These are phyloP conservation scores for Oenanthe javanica DNA, from an alignment of 140 eudicot genomes.

Conservation along the genomic window DNA sequence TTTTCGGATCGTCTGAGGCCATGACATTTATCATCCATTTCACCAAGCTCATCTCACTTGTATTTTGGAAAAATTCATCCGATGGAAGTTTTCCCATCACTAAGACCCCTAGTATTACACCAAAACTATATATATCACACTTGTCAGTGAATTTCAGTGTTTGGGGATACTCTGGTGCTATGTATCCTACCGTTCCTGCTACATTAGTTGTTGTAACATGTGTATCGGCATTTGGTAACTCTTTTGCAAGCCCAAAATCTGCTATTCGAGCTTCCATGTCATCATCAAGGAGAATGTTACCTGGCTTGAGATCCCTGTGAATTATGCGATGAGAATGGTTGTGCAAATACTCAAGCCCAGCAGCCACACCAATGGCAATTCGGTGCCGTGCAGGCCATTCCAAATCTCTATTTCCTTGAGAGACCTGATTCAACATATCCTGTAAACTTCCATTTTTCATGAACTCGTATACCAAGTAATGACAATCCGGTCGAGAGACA, in stretches of 20 bases:
- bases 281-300: slow-evolving; percentile 73
- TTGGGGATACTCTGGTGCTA: slow-evolving; percentile 86
- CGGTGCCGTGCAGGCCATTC: slow-evolving; percentile 61
- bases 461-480: slow-evolving; percentile 71
- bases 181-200: slow-evolving; percentile 79
- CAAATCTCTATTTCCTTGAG: slow-evolving; percentile 42
- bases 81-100: slow-evolving; percentile 78
- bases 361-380: slow-evolving; percentile 62
- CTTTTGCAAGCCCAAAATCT: slow-evolving; percentile 86
- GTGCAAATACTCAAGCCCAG: slow-evolving; percentile 89
- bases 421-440: slow-evolving; percentile 39
- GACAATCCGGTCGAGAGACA: slow-evolving; percentile 62
- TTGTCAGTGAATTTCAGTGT: slow-evolving; percentile 71
- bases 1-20: slow-evolving; percentile 57
- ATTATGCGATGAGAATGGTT: slow-evolving; percentile 52
- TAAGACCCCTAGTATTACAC: slow-evolving; percentile 55
- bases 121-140: slow-evolving; percentile 81
- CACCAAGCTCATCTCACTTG: slow-evolving; percentile 60
- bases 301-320: slow-evolving; percentile 87
- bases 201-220: slow-evolving; percentile 62
- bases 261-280: slow-evolving; percentile 90
- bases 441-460: slow-evolving; percentile 90
- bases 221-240: slow-evolving; percentile 58
- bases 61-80: slow-evolving; percentile 58
- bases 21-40: slow-evolving; percentile 85